Evolutionary conservation across 306 rosid species (phyloP).

Genomic region (Vigna nakashimae): DNA sequence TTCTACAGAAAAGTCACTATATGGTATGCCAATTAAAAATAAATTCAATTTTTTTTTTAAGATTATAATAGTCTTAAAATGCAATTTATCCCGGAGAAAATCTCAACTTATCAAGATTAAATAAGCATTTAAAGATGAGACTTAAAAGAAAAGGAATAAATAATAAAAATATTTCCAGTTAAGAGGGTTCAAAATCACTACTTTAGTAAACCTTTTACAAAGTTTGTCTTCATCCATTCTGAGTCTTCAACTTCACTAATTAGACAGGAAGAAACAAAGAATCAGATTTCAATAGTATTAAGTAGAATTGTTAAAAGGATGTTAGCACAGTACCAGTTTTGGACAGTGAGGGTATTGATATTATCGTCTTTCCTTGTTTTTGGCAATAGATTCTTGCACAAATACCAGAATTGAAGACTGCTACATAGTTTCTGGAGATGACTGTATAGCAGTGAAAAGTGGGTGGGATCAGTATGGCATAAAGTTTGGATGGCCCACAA

Average conservation of each 20-base stretch:
- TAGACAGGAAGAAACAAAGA: no score
- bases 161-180: no score
- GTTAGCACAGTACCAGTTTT: neutral
- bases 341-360: neutral
- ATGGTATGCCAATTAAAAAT: neutral
- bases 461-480: constrained; percentile 92
- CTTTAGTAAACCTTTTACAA: neutral
- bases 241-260: neutral
- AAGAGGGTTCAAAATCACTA: neutral
- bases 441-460: constrained; percentile 83
- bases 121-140: neutral
- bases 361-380: neutral
- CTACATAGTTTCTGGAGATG: constrained; percentile 88
- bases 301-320: no score
- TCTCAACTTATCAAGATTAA: neutral
- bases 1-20: neutral
- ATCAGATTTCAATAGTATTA: no score
- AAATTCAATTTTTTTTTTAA: neutral
- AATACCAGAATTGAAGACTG: constrained; percentile 82
- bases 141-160: neutral
- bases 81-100: neutral
- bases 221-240: neutral
- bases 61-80: neutral
- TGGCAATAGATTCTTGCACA: constrained; percentile 70
- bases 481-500: constrained; percentile 79